Evolutionary conservation across 352 stramenopile genomes (phyloP), one percentile per base, ranked within the genome.

Genomic region (Globisporangium okanoganense): DNA sequence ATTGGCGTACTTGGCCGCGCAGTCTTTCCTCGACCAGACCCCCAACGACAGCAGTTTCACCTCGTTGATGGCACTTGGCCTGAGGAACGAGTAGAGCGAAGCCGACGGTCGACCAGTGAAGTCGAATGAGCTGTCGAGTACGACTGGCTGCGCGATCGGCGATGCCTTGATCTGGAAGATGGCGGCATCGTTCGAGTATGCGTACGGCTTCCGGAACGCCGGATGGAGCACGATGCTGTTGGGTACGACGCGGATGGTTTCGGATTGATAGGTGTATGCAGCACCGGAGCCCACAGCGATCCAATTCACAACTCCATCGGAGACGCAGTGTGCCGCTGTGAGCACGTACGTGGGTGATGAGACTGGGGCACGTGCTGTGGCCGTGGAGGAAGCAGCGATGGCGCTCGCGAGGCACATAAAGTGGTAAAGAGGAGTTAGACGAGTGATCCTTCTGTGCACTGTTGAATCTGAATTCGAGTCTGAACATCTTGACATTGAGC

Each of bases 141-240:
- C 22, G 24, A 53, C 1, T 7, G 47, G 2, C 18, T 18, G 24
- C 3, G 47, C 24, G 25, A 36, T 36, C 7, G 47, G 24, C 2
- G 47, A 36, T 0, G 47, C 31, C 6, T 24, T 13, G 8, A 53
- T 22, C 47, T 53, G 47, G 47, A 53, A 36, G 47, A 53, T 36
- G 12, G 24, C 25, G 25, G 47, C 47, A 14, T 36, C 47, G 25
- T 53, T 36, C 12, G 47, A 53, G 47, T 53, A 22, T 6, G 10
- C 14, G 25, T 53, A 53, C 47, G 25, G 47, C 2, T 53, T 53
- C 10, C 25, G 4, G 18, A 53, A 53, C 25, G 5, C 3, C 8
- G 47, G 25, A 16, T 53, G 47, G 14, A 36, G 29, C 47, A 24
- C 14, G 47, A 53, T 53, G 47, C 24, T 53, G 47, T 53, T 53